Conservation (phyloP, 805 yeast genomes). For the Candida nemodendra region DNA sequence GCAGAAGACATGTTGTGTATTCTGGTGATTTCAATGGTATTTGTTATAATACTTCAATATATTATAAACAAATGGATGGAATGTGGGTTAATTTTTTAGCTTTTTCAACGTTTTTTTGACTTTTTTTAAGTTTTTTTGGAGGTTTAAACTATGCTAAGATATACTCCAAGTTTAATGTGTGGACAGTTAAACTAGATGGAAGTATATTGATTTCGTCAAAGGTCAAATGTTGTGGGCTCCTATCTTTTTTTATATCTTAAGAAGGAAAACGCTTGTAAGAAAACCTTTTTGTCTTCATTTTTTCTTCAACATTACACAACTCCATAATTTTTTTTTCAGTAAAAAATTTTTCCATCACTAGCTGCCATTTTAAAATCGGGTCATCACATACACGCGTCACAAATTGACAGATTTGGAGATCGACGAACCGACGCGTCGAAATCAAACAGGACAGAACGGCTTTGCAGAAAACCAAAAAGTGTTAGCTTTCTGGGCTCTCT, state of each 20-base stretch:
- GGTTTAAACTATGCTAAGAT: slow-evolving; percentile 11
- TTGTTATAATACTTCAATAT: slow-evolving; percentile 19
- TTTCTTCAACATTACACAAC: too few species aligned
- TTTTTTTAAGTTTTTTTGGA: slow-evolving; percentile 20
- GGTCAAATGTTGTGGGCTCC: not conserved
- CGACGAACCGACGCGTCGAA: too few species aligned
- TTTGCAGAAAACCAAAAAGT: too few species aligned
- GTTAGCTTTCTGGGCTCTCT: too few species aligned
- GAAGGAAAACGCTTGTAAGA: not conserved
- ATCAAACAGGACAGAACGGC: too few species aligned
- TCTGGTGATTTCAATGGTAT: slow-evolving; percentile 8
- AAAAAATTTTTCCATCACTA: not conserved
- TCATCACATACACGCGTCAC: too few species aligned
- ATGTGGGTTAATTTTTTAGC: slow-evolving; percentile 18
- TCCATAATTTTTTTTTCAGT: too few species aligned
- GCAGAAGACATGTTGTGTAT: slow-evolving; percentile 31
- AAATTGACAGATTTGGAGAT: too few species aligned
- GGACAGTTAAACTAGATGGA: not conserved
- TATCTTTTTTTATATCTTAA: too few species aligned
- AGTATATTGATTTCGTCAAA: not conserved
- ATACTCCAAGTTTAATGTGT: slow-evolving; percentile 16
- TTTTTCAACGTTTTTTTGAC: slow-evolving; percentile 19
- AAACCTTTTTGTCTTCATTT: not conserved
- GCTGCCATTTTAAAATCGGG: too few species aligned
- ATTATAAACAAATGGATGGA: slow-evolving; percentile 12